phyloP scores from a whole-genome alignment of 306 rosid genomes.

The Sechiopsis laciniata region DNA sequence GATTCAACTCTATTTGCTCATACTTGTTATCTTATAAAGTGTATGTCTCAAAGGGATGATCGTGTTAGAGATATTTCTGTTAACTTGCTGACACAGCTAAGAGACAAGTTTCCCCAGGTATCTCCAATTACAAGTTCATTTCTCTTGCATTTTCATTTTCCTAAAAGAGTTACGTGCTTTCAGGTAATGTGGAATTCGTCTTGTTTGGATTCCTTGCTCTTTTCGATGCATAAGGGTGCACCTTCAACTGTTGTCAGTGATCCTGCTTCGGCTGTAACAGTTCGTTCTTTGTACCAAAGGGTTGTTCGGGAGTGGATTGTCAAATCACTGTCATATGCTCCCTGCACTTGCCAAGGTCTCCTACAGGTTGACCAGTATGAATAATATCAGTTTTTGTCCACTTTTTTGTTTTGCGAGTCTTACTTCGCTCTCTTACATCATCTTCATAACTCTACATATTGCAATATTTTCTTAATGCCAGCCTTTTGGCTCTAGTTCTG shows the following conservation, averaged over 20 bases:
- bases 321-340: conserved; percentile 84
- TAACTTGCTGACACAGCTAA: conserved; percentile 75
- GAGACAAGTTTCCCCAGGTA: conserved; percentile 96
- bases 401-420: conserved; percentile 11
- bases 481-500: not conserved
- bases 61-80: conserved; percentile 73
- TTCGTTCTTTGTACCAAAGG: conserved; percentile 80
- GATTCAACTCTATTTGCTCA: conserved; percentile 74
- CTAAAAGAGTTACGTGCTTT: conserved; percentile 30
- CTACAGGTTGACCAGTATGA: conserved; percentile 62
- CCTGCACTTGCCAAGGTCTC: conserved; percentile 99
- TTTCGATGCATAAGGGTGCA: conserved; percentile 76
- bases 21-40: conserved; percentile 73
- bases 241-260: conserved; percentile 68
- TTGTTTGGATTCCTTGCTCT: conserved; percentile 74
- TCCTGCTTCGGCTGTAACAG: conserved; percentile 82
- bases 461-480: not conserved
- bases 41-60: conserved; percentile 88
- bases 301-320: conserved; percentile 94
- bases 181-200: conserved; percentile 95
- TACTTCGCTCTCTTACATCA: not conserved
- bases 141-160: conserved; percentile 17
- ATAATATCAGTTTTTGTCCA: conserved; percentile 3
- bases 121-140: conserved; percentile 1
- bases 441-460: conserved; percentile 1